Conservation (phyloP, 2,329 filamentous ascomycete species). For the Fusarium praegraminearum region DNA sequence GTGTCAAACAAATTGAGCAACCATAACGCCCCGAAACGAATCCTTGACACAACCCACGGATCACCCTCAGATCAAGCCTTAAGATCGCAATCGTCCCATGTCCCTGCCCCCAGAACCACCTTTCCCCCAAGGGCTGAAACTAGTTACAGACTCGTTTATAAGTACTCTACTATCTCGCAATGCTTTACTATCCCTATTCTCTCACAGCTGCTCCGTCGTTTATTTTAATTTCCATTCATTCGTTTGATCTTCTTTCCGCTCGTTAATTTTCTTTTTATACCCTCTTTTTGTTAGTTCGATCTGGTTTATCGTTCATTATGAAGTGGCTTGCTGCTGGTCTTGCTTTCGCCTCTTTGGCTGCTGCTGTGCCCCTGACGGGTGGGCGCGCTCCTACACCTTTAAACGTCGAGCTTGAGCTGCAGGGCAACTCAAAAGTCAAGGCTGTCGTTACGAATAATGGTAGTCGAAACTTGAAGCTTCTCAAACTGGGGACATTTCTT, state of each 20-base stretch:
- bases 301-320: slow-evolving; percentile 40
- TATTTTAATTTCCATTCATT: slow-evolving; percentile 7
- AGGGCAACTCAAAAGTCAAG: slow-evolving; percentile 66
- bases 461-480: slow-evolving; percentile 60
- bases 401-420: slow-evolving; percentile 60
- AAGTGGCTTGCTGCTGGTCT: slow-evolving; percentile 47
- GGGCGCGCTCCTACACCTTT: slow-evolving; percentile 56
- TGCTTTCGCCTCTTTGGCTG: slow-evolving; percentile 44
- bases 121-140: neutral
- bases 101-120: neutral
- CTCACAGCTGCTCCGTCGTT: slow-evolving; percentile 7
- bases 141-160: slow-evolving; percentile 31
- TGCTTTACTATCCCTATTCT: slow-evolving; percentile 4
- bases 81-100: slow-evolving; percentile 22
- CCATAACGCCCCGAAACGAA: slow-evolving; percentile 15
- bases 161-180: slow-evolving; percentile 22
- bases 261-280: slow-evolving; percentile 19
- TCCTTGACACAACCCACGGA: slow-evolving; percentile 12
- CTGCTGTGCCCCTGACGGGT: slow-evolving; percentile 41
- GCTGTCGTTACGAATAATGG: slow-evolving; percentile 67
- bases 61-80: slow-evolving; percentile 12
- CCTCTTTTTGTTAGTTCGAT: slow-evolving; percentile 21
- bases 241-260: slow-evolving; percentile 11
- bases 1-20: slow-evolving; percentile 30
- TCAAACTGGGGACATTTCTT: slow-evolving; percentile 66